These are phyloP conservation scores for Fusarium bulbicola DNA, from an alignment of 2,329 filamentous ascomycete genomes.

Conservation along the genomic window DNA sequence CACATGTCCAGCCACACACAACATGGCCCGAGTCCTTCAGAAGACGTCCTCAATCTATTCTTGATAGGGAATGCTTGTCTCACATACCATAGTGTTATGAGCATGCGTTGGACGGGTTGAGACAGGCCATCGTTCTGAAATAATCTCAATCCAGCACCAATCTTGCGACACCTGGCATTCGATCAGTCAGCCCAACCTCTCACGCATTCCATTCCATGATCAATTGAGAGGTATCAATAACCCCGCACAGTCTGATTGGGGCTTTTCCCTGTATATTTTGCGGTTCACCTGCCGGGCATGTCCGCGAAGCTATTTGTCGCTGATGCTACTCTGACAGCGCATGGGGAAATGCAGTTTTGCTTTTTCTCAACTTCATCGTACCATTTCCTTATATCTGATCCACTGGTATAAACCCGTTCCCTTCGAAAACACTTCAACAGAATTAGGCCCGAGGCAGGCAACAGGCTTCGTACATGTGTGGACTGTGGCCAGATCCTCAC, in stretches of 20 bases:
- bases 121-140: slow-evolving; percentile 17
- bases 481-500: slow-evolving; percentile 1
- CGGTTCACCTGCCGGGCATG: slow-evolving; percentile 29
- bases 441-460: slow-evolving; percentile 15
- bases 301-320: slow-evolving; percentile 14
- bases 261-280: slow-evolving; percentile 4
- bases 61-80: slow-evolving; percentile 36
- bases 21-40: slow-evolving; percentile 27
- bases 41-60: slow-evolving; percentile 27
- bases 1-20: slow-evolving; percentile 51
- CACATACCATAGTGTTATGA: slow-evolving; percentile 12
- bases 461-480: slow-evolving; percentile 15
- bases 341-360: slow-evolving; percentile 20
- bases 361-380: slow-evolving; percentile 37
- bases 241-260: slow-evolving; percentile 18
- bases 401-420: slow-evolving; percentile 19
- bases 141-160: not conserved
- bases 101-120: slow-evolving; percentile 19
- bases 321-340: slow-evolving; percentile 11
- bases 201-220: slow-evolving; percentile 7
- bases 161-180: slow-evolving; percentile 11
- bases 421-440: not conserved
- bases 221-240: slow-evolving; percentile 13
- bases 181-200: slow-evolving; percentile 24
- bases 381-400: slow-evolving; percentile 24